Conservation (phyloP, 441 rosid species). For the Pelargonium australe region DNA sequence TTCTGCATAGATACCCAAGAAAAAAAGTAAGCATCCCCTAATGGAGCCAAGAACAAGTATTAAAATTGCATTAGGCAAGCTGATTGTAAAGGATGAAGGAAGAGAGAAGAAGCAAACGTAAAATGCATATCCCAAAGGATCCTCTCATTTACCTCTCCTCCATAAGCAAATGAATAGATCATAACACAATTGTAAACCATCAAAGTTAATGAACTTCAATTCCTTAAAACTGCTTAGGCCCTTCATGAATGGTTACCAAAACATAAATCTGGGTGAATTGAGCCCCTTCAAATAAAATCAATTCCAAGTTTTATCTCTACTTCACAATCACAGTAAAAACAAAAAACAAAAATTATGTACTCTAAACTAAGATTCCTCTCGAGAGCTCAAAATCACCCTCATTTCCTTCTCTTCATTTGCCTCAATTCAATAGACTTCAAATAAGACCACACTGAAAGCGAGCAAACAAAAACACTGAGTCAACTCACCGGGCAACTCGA, state of each 20-base stretch:
- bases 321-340: neutral
- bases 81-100: too few species aligned
- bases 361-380: neutral
- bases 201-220: neutral
- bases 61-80: too few species aligned
- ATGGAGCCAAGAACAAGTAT: neutral
- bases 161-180: too few species aligned
- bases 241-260: neutral
- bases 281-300: neutral
- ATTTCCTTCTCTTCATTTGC: neutral
- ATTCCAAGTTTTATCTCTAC: neutral
- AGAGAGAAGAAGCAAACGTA: too few species aligned
- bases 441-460: neutral
- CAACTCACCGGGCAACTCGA: slow-evolving; percentile 66
- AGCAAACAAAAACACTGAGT: neutral
- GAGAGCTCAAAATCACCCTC: neutral
- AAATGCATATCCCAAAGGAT: too few species aligned
- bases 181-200: too few species aligned
- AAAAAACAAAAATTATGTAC: neutral
- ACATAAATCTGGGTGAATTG: neutral
- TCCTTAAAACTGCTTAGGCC: neutral
- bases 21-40: neutral
- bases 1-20: neutral
- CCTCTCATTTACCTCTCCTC: too few species aligned
- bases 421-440: neutral